phyloP scores from a whole-genome alignment of 2,329 filamentous ascomycete genomes.

The Fusarium sublunatum region DNA sequence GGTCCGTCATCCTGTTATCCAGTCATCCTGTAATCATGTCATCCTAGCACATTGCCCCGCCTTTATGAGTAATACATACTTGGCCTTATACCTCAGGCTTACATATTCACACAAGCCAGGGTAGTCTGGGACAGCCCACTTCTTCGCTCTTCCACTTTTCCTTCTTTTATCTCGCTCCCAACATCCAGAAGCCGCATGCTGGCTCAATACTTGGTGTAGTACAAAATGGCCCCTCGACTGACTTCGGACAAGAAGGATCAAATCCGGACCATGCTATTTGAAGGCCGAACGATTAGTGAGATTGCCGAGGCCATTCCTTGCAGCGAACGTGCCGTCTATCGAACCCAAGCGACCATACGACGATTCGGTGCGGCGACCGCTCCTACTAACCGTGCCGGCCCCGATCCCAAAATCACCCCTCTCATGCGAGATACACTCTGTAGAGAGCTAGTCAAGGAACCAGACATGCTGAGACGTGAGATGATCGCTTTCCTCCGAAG shows the following conservation, averaged over 20 bases:
- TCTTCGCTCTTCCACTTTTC: too few species aligned
- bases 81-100: too few species aligned
- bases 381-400: constrained; percentile 5
- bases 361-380: constrained; percentile 8
- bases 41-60: too few species aligned
- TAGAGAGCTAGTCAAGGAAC: constrained; percentile 3
- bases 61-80: too few species aligned
- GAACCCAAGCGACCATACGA: not conserved
- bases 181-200: not conserved
- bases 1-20: too few species aligned
- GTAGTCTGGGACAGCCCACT: too few species aligned
- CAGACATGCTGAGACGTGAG: constrained; percentile 15
- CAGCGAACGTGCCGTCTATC: not conserved
- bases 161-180: too few species aligned
- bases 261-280: constrained; percentile 3
- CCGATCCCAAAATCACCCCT: constrained; percentile 17
- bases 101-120: too few species aligned
- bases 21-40: too few species aligned
- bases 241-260: not conserved
- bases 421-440: constrained; percentile 11
- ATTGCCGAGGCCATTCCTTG: constrained; percentile 2
- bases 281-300: constrained; percentile 4
- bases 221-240: constrained; percentile 7
- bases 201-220: not conserved
- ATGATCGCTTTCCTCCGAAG: constrained; percentile 10